phyloP scores from a whole-genome alignment of 129 eudicot genomes.

The Flaveria sonorensis region DNA sequence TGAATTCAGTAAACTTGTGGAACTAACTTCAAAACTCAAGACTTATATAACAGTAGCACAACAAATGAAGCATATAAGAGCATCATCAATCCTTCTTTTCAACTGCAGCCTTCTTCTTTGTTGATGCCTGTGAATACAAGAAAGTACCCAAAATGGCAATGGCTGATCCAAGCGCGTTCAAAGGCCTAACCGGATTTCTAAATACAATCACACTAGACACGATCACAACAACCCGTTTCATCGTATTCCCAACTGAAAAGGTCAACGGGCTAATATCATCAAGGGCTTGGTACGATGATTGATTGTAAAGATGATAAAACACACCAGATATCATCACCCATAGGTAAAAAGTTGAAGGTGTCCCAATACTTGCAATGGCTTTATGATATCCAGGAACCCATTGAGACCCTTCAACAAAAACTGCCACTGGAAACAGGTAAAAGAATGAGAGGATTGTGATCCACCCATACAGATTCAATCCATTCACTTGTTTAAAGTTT shows the following conservation, averaged over 20 bases:
- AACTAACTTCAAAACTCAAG: constrained; percentile 26
- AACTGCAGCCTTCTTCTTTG: constrained; percentile 65
- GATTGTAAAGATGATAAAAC: constrained; percentile 90
- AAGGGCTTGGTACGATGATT: constrained; percentile 86
- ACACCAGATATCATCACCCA: constrained; percentile 88
- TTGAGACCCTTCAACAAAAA: constrained; percentile 86
- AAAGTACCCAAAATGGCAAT: constrained; percentile 93
- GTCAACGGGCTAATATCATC: constrained; percentile 93
- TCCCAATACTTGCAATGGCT: constrained; percentile 67
- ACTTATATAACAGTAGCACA: constrained; percentile 18
- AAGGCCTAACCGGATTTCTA: constrained; percentile 90
- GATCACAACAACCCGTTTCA: constrained; percentile 97
- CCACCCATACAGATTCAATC: constrained; percentile 88
- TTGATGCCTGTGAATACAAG: constrained; percentile 89
- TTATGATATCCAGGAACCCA: constrained; percentile 88
- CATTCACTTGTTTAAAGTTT: constrained; percentile 81
- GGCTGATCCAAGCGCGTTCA: constrained; percentile 94
- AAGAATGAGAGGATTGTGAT: constrained; percentile 70
- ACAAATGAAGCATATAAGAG: constrained; percentile 15
- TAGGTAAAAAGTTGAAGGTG: constrained; percentile 64
- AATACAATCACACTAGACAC: constrained; percentile 80
- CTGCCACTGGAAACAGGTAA: constrained; percentile 84
- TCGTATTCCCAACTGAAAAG: constrained; percentile 90
- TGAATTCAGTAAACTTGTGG: constrained; percentile 19
- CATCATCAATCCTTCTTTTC: constrained; percentile 57